Conservation (phyloP, 208 protist genomes). For the Angomonas ambiguus region DNA sequence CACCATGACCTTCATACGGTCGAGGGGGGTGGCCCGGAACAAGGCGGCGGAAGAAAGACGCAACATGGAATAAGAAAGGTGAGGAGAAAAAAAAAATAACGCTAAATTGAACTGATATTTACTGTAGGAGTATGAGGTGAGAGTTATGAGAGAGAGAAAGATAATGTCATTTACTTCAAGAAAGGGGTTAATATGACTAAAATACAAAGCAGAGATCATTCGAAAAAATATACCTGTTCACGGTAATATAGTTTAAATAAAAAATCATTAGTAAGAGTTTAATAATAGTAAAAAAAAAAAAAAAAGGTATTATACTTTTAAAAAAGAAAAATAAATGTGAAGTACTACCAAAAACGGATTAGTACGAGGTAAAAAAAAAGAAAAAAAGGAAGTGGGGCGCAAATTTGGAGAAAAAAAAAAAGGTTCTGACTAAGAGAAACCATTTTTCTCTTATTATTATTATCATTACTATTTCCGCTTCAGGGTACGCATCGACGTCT, state of each 20-base stretch:
- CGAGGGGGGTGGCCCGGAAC: constrained; percentile 42
- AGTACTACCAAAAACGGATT: neutral
- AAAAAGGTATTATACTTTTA: constrained; percentile 1
- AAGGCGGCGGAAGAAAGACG: constrained; percentile 15
- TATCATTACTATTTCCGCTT: constrained; percentile 44
- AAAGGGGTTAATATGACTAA: too few species aligned
- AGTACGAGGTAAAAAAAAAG: neutral
- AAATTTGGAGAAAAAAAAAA: constrained; percentile 5
- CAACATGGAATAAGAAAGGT: neutral
- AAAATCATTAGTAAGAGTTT: neutral
- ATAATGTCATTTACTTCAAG: too few species aligned
- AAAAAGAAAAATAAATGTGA: constrained; percentile 15
- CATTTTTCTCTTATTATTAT: constrained; percentile 2
- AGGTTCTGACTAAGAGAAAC: neutral
- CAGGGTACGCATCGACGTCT: constrained; percentile 78
- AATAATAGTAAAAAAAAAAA: constrained; percentile 11
- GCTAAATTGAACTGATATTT: neutral
- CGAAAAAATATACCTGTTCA: too few species aligned
- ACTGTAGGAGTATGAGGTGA: neutral
- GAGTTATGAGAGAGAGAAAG: neutral
- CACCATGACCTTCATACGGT: constrained; percentile 89
- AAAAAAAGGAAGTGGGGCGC: neutral
- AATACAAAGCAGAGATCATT: too few species aligned
- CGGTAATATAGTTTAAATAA: neutral
- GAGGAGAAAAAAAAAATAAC: neutral